Evolutionary conservation across 495 filamentous ascomycete species (phyloP).

Genomic region (Endocarpon pusillum): DNA sequence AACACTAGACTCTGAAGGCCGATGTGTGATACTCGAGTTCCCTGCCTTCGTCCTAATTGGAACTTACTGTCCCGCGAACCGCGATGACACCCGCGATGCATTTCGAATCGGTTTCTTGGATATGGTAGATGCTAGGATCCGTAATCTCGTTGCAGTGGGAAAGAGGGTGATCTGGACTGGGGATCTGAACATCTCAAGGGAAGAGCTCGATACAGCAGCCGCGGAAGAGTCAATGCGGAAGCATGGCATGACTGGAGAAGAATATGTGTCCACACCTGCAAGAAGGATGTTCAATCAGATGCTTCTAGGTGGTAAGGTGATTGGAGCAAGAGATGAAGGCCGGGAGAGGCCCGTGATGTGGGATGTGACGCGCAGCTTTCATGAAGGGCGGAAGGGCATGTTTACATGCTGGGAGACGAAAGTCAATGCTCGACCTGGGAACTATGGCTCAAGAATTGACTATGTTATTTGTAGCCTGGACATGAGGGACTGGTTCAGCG

Average conservation of each 20-base stretch:
- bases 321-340: slow-evolving; percentile 50
- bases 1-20: slow-evolving; percentile 74
- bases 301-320: slow-evolving; percentile 51
- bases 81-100: slow-evolving; percentile 67
- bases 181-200: slow-evolving; percentile 75
- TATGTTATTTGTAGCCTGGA: slow-evolving; percentile 71
- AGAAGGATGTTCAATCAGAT: slow-evolving; percentile 75
- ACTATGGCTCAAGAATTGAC: slow-evolving; percentile 82
- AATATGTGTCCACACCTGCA: slow-evolving; percentile 59
- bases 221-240: slow-evolving; percentile 54
- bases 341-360: slow-evolving; percentile 60
- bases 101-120: slow-evolving; percentile 70
- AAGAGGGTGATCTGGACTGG: slow-evolving; percentile 75
- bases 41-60: slow-evolving; percentile 88
- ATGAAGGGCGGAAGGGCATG: slow-evolving; percentile 69
- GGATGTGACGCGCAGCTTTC: slow-evolving; percentile 75
- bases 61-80: slow-evolving; percentile 73
- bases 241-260: slow-evolving; percentile 41
- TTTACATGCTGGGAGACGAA: slow-evolving; percentile 89
- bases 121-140: slow-evolving; percentile 62
- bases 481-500: slow-evolving; percentile 70
- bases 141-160: slow-evolving; percentile 64
- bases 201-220: slow-evolving; percentile 56
- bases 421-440: slow-evolving; percentile 75
- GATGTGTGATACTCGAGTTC: slow-evolving; percentile 86